phyloP scores from a whole-genome alignment of 2,329 filamentous ascomycete genomes.

The Apiospora pterosperma region DNA sequence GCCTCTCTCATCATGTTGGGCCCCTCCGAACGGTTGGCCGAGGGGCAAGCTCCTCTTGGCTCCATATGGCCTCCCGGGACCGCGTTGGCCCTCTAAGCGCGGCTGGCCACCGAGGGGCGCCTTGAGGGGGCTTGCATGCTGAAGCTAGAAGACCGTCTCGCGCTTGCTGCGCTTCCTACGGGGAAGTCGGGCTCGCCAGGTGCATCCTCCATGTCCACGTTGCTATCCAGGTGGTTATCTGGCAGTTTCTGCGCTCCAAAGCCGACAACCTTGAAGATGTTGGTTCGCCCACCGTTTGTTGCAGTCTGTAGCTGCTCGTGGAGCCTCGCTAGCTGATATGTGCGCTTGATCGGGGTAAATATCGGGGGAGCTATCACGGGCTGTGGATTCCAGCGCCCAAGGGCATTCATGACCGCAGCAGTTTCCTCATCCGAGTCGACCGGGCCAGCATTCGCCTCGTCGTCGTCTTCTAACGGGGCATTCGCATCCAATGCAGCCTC shows the following conservation, averaged over 20 bases:
- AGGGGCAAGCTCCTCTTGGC: neutral
- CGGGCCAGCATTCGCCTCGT: conserved; percentile 74
- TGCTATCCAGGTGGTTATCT: conserved; percentile 43
- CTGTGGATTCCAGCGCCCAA: conserved; percentile 72
- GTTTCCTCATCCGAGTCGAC: conserved; percentile 96
- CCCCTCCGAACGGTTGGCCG: neutral
- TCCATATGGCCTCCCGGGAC: neutral
- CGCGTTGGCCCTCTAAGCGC: conserved; percentile 32
- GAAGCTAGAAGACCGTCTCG: conserved; percentile 44
- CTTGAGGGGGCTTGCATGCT: conserved; percentile 40
- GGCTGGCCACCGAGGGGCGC: conserved; percentile 43
- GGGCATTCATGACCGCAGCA: conserved; percentile 78
- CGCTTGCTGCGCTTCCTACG: conserved; percentile 29
- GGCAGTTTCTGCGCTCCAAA: conserved; percentile 53
- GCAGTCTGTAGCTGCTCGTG: conserved; percentile 65
- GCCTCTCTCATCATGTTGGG: neutral
- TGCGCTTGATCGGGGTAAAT: conserved; percentile 58
- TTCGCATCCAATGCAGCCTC: conserved; percentile 94
- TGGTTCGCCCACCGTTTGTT: conserved; percentile 61
- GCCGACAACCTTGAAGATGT: conserved; percentile 61
- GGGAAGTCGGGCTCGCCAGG: conserved; percentile 54
- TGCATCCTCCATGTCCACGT: conserved; percentile 50
- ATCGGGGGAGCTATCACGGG: conserved; percentile 68
- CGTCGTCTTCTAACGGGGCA: conserved; percentile 81
- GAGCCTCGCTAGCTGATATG: conserved; percentile 61